These are phyloP conservation scores for Ceratocystis cubensis DNA, from an alignment of 2,329 filamentous ascomycete species.

Conservation along the genomic window DNA sequence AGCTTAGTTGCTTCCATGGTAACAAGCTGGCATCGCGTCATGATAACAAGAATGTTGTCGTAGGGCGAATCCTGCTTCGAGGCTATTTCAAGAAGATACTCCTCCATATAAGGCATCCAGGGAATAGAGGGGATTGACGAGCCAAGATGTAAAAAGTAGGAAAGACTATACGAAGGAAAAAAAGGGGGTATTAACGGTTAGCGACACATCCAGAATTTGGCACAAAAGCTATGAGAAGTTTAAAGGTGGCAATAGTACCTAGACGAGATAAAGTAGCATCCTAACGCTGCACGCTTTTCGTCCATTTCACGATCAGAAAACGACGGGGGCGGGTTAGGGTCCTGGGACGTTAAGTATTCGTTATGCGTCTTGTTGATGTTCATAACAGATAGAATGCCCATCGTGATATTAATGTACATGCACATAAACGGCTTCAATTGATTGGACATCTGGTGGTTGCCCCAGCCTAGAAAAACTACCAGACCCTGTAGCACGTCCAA, in stretches of 20 bases:
- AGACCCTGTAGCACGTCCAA: constrained; percentile 26
- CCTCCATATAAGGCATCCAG: constrained; percentile 46
- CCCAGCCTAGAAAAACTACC: constrained; percentile 27
- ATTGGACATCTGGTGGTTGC: constrained; percentile 20
- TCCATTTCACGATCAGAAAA: constrained; percentile 21
- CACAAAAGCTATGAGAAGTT: too few species aligned
- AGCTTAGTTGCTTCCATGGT: constrained; percentile 15
- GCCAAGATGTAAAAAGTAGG: constrained; percentile 24
- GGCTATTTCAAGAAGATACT: constrained; percentile 35
- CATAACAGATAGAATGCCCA: constrained; percentile 14
- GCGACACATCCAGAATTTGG: not conserved
- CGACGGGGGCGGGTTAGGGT: not conserved
- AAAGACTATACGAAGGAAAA: not conserved
- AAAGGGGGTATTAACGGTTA: not conserved
- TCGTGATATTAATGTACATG: constrained; percentile 18
- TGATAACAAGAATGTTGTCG: constrained; percentile 15
- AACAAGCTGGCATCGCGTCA: constrained; percentile 17
- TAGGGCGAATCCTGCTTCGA: constrained; percentile 23
- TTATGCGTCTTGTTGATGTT: constrained; percentile 18
- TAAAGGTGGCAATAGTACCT: constrained; percentile 22
- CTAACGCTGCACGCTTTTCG: constrained; percentile 18
- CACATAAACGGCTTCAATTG: constrained; percentile 8
- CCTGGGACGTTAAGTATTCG: constrained; percentile 9
- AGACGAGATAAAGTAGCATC: constrained; percentile 25
- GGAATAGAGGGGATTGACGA: constrained; percentile 32